A percentile compares a stretch with the other conserved stretches of the same genome.
phyloP scores from a whole-genome alignment of 2,329 filamentous ascomycete species.

The Drechslerella dactyloides region DNA sequence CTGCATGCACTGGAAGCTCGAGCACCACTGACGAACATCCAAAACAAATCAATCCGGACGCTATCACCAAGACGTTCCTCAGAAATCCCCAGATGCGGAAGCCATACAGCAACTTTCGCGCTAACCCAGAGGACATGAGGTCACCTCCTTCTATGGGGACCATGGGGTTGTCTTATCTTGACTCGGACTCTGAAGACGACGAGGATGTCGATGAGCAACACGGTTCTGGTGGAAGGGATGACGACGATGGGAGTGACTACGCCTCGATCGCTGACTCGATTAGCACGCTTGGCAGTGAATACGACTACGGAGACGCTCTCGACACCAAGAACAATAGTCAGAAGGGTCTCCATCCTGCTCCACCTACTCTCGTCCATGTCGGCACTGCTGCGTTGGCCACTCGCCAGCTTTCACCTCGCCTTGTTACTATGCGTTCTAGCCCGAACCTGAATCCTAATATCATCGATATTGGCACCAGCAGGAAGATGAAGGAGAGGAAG shows the following conservation, averaged over 20 bases:
- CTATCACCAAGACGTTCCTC: constrained; percentile 31
- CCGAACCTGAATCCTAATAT: constrained; percentile 27
- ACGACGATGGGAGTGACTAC: constrained; percentile 30
- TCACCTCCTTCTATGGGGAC: constrained; percentile 29
- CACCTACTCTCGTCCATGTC: constrained; percentile 32
- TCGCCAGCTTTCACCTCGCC: constrained; percentile 39
- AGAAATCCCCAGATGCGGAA: constrained; percentile 48
- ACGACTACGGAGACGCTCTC: constrained; percentile 32
- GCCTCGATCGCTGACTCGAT: constrained; percentile 41
- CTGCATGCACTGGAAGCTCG: constrained; percentile 17
- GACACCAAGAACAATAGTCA: constrained; percentile 21
- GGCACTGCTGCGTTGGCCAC: constrained; percentile 41
- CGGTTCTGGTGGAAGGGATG: constrained; percentile 2
- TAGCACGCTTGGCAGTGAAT: constrained; percentile 44
- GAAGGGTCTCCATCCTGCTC: constrained; percentile 28
- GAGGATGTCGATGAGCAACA: constrained; percentile 12
- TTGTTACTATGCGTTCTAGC: constrained; percentile 48
- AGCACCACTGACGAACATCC: constrained; percentile 33
- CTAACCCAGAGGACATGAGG: constrained; percentile 22
- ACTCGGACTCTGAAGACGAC: constrained; percentile 36
- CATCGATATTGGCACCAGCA: constrained; percentile 11
- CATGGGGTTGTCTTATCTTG: constrained; percentile 24
- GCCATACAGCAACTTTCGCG: constrained; percentile 44
- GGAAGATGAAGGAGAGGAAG: constrained; percentile 32
- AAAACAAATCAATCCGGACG: constrained; percentile 14